Evolutionary conservation across 2,329 filamentous ascomycete genomes (phyloP), one percentile per base, ranked within the genome.

Genomic region (Fusarium nodosum): DNA sequence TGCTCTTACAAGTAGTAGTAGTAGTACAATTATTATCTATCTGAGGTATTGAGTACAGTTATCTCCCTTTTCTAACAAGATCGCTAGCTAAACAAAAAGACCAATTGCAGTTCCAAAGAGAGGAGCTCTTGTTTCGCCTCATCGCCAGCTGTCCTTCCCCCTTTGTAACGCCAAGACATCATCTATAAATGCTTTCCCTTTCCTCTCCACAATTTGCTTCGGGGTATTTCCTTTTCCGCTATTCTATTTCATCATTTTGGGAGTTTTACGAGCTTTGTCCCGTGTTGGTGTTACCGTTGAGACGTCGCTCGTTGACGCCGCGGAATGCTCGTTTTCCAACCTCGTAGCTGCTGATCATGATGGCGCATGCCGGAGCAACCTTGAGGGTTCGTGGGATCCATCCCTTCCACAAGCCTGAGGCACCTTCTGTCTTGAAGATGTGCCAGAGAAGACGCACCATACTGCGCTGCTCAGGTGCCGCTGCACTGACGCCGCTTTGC

Each of bases 321-420:
- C 89, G 86, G 34, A 97, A 97, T 77, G 92, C 90, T 79, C 92
- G 91, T 85, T 99, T 99, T 52, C 96, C 94, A 38, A 98, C 88
- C 80, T 99, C 96, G 79, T 98, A 99, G 77, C 91, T 97, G 77
- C 93, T 97, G 77, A 99, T 98, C 96, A 99, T 99, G 77, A 99
- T 98, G 30, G 96, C 96, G 80, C 96, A 99, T 0, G 95, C 93
- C 2, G 96, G 96, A 2, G 96, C 95, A 7, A 99, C 94, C 79
- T 98, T 98, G 64, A 98, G 83, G 71, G 93, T 97, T 39, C 96
- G 86, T 0, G 96, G 94, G 26, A 93, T 91, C 93, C 94, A 97
- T 44, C 96, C 96, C 73, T 86, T 92, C 87, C 97, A 98, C 7
- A 99, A 82, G 0, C 96, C 96, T 2, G 87, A 78, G 18, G 89